These are phyloP conservation scores for Prinsepia uniflora DNA, from an alignment of 306 rosid genomes.

Conservation along the genomic window DNA sequence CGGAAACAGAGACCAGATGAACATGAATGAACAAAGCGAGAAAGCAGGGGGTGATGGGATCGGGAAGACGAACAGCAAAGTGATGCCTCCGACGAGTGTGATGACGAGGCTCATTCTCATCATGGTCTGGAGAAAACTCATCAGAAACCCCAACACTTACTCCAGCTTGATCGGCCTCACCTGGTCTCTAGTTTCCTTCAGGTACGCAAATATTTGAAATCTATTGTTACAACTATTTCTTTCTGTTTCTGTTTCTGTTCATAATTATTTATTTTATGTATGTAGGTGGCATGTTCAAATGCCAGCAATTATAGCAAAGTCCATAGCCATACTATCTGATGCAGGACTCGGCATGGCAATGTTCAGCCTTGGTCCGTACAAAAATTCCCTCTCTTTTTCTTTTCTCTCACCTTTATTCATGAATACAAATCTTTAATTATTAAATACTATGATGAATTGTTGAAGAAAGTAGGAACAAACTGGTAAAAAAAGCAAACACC, in stretches of 20 bases:
- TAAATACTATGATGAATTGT: constrained; percentile 13
- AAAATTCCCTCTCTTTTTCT: background rate
- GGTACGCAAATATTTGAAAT: constrained; percentile 23
- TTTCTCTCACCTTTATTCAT: background rate
- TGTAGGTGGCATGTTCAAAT: constrained; percentile 76
- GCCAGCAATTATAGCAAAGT: constrained; percentile 82
- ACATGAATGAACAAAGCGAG: constrained; percentile 42
- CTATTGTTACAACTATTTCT: background rate
- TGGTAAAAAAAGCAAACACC: constrained; percentile 28
- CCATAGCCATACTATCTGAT: constrained; percentile 85
- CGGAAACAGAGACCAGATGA: constrained; percentile 62
- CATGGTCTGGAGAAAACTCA: constrained; percentile 94
- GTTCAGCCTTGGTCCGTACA: constrained; percentile 89
- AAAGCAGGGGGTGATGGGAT: constrained; percentile 43
- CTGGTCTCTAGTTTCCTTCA: constrained; percentile 86
- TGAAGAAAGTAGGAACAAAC: constrained; percentile 20
- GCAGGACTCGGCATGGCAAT: constrained; percentile 99
- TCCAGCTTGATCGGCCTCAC: constrained; percentile 75
- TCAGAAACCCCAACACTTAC: constrained; percentile 89
- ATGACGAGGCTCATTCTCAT: constrained; percentile 93
- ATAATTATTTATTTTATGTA: background rate
- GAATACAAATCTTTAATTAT: constrained; percentile 24
- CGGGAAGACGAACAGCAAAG: constrained; percentile 28
- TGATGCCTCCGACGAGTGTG: constrained; percentile 83
- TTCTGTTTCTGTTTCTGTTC: constrained; percentile 5